Conservation (phyloP, 345 rosid species). For the Schrenkiella parvula region DNA sequence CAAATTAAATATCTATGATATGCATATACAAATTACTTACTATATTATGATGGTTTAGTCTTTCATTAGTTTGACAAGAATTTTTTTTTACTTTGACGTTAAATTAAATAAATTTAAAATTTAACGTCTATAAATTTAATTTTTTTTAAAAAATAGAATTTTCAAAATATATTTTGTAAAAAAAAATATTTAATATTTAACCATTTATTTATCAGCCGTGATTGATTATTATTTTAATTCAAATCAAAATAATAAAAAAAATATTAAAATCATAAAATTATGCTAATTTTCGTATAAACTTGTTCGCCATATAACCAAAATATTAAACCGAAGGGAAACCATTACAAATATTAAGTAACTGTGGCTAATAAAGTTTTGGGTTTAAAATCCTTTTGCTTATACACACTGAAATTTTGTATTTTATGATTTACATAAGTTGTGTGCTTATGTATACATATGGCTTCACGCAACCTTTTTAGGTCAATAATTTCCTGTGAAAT, state of each 20-base stretch:
- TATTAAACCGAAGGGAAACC: neutral
- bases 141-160: too few species aligned
- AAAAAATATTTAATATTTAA: too few species aligned
- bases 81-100: too few species aligned
- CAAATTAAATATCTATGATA: too few species aligned
- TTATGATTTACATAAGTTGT: neutral
- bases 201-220: neutral
- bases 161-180: too few species aligned
- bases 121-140: too few species aligned
- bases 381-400: neutral
- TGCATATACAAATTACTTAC: too few species aligned
- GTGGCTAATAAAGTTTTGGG: neutral
- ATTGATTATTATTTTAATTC: neutral
- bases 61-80: too few species aligned
- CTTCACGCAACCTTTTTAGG: neutral
- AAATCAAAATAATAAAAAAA: neutral
- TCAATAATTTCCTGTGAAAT: neutral
- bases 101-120: too few species aligned
- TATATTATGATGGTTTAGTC: too few species aligned
- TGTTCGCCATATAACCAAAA: too few species aligned
- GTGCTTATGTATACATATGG: neutral
- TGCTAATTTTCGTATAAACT: neutral
- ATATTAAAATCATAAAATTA: neutral
- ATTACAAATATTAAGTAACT: neutral
- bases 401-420: neutral